A percentile compares a stretch with the other conserved stretches of the same genome.
Evolutionary conservation across 2,329 filamentous ascomycete species (phyloP).

Genomic region (Trichoderma semiorbis): DNA sequence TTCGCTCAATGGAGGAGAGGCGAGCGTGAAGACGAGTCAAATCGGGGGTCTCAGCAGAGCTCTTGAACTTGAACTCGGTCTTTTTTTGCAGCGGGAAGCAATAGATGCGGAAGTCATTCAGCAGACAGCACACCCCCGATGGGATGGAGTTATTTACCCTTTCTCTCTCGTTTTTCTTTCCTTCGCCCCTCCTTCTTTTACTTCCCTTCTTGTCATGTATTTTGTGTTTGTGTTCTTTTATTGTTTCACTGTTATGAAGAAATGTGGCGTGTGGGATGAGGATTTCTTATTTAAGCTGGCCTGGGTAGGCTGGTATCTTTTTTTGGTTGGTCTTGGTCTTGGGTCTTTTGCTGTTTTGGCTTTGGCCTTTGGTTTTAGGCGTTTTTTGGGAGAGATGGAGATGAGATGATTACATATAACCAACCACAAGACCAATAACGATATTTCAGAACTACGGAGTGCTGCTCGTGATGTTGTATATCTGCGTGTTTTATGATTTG

Average conservation of each 20-base stretch:
- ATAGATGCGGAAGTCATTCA: neutral
- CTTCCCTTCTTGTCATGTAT: constrained; percentile 2
- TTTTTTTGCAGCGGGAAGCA: neutral
- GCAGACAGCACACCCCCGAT: neutral
- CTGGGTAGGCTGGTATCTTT: neutral
- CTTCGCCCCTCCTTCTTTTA: neutral
- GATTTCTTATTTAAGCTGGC: neutral
- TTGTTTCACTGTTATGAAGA: constrained; percentile 12
- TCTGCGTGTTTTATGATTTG: neutral
- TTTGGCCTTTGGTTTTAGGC: neutral
- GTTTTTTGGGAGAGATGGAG: neutral
- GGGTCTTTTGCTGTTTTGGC: neutral
- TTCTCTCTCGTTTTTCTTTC: constrained; percentile 10
- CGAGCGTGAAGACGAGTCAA: neutral
- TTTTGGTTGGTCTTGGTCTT: neutral
- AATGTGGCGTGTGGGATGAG: constrained; percentile 6
- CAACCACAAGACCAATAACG: neutral
- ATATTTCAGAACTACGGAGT: neutral
- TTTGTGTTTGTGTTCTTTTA: constrained; percentile 11
- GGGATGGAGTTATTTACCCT: neutral
- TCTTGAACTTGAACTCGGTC: neutral
- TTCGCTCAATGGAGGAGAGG: neutral
- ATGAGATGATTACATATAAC: neutral
- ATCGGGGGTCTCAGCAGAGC: neutral
- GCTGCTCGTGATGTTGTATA: neutral